Evolutionary conservation across 2,329 filamentous ascomycete genomes (phyloP).

Genomic region (Hypoxylon sp.): DNA sequence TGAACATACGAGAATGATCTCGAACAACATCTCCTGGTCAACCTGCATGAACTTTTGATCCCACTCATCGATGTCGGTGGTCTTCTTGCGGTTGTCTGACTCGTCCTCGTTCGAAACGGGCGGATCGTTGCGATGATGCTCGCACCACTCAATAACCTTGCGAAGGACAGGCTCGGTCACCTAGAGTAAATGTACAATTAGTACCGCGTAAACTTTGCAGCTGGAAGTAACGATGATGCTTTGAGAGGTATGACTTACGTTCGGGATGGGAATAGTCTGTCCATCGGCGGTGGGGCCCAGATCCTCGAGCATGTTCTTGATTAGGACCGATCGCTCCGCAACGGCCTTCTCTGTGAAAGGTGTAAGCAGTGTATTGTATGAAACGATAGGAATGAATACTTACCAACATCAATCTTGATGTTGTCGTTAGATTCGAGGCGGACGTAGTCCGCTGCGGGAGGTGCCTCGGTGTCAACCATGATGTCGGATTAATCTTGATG

Average conservation of each 20-base stretch:
- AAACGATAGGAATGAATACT: slow-evolving; percentile 32
- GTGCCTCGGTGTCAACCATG: slow-evolving; percentile 43
- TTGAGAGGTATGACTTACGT: slow-evolving; percentile 65
- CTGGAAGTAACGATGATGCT: slow-evolving; percentile 1
- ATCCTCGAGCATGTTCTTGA: slow-evolving; percentile 99
- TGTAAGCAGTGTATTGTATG: slow-evolving; percentile 40
- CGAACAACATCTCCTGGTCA: slow-evolving; percentile 99
- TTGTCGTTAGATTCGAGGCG: slow-evolving; percentile 48
- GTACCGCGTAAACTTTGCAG: neutral
- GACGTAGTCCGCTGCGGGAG: slow-evolving; percentile 39
- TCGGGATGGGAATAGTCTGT: slow-evolving; percentile 89
- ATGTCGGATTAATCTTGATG: slow-evolving; percentile 15
- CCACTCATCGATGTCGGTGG: slow-evolving; percentile 99
- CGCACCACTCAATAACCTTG: slow-evolving; percentile 99
- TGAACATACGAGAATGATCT: slow-evolving; percentile 91
- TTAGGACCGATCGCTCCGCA: slow-evolving; percentile 91
- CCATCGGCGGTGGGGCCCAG: slow-evolving; percentile 75
- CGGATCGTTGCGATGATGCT: slow-evolving; percentile 92
- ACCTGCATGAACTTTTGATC: slow-evolving; percentile 99
- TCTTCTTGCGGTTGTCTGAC: slow-evolving; percentile 95
- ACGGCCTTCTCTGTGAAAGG: slow-evolving; percentile 77
- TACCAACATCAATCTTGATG: slow-evolving; percentile 48
- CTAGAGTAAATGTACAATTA: slow-evolving; percentile 57
- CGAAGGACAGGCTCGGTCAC: slow-evolving; percentile 93
- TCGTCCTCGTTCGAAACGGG: slow-evolving; percentile 87